Evolutionary conservation across 192 early-diverging fungal genomes (phyloP).

Genomic region (Dissophora ornata): DNA sequence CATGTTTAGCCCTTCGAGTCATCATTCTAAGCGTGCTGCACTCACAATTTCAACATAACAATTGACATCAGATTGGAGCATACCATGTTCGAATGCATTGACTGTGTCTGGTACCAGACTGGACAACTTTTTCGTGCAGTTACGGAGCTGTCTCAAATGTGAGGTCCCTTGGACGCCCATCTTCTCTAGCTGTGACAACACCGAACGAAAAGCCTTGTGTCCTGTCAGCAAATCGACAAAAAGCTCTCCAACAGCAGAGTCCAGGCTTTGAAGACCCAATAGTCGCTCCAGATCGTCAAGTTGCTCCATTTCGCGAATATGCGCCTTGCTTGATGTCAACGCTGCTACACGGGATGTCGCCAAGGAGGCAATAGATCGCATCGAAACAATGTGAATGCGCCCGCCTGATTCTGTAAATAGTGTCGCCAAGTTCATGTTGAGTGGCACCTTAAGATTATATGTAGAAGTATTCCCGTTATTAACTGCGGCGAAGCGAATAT

Average conservation of each 20-base stretch:
- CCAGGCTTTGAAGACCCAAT: constrained; percentile 5
- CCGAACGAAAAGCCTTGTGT: constrained; percentile 38
- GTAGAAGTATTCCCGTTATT: too few relatives aligned
- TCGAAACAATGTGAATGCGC: not conserved
- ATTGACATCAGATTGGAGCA: too few relatives aligned
- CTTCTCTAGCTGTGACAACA: constrained; percentile 24
- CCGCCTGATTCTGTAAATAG: constrained; percentile 29
- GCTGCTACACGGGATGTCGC: not conserved
- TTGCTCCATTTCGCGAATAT: constrained; percentile 30
- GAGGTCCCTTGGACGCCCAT: constrained; percentile 42
- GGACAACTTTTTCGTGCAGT: constrained; percentile 20
- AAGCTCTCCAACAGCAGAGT: not conserved
- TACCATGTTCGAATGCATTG: constrained; percentile 49
- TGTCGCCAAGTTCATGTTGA: constrained; percentile 19
- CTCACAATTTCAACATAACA: too few relatives aligned
- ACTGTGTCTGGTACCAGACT: constrained; percentile 29
- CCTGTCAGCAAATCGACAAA: constrained; percentile 26
- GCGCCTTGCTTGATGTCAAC: not conserved
- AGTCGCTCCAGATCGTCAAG: constrained; percentile 27
- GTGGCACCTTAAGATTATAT: too few relatives aligned
- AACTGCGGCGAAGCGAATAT: too few relatives aligned
- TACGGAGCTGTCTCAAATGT: constrained; percentile 37
- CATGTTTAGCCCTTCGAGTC: too few relatives aligned
- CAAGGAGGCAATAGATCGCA: constrained; percentile 8
- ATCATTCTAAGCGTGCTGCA: too few relatives aligned